Conservation (phyloP, 106 monocot species). For the Iris macrosiphon region DNA sequence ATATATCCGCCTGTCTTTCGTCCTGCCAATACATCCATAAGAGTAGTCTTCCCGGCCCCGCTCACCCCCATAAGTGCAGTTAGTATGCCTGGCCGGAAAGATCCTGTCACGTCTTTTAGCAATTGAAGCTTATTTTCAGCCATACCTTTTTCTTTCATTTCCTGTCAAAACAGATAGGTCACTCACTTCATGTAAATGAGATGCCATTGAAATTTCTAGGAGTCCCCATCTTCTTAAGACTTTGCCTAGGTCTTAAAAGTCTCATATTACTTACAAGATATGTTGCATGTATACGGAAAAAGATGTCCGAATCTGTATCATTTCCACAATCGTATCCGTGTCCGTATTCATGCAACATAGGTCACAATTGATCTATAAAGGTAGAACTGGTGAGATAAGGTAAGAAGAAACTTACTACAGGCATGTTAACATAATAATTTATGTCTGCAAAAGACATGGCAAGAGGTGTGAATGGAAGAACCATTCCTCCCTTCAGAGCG, state of each 20-base stretch:
- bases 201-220: background rate
- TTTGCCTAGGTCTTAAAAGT: no score
- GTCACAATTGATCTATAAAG: no score
- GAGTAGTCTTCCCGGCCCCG: slow-evolving; percentile 73
- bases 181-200: background rate
- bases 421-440: slow-evolving; percentile 91
- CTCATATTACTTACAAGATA: no score
- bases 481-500: slow-evolving; percentile 69
- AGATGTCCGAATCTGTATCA: no score
- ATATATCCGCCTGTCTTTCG: slow-evolving; percentile 72
- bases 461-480: slow-evolving; percentile 85
- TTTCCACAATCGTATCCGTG: no score
- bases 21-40: slow-evolving; percentile 77
- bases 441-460: slow-evolving; percentile 90
- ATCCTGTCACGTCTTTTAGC: slow-evolving; percentile 43
- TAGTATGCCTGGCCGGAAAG: slow-evolving; percentile 52
- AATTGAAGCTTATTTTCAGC: slow-evolving; percentile 51
- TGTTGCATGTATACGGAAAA: no score
- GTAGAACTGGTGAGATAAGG: no score
- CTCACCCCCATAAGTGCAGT: slow-evolving; percentile 78
- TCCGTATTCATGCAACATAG: no score
- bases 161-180: slow-evolving; percentile 18
- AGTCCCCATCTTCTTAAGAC: background rate
- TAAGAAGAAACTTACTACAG: slow-evolving; percentile 44
- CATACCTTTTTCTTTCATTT: slow-evolving; percentile 68